Evolutionary conservation across 2,329 filamentous ascomycete species (phyloP), one percentile per base, ranked within the genome.

Genomic region (Pseudogymnoascus sp.): DNA sequence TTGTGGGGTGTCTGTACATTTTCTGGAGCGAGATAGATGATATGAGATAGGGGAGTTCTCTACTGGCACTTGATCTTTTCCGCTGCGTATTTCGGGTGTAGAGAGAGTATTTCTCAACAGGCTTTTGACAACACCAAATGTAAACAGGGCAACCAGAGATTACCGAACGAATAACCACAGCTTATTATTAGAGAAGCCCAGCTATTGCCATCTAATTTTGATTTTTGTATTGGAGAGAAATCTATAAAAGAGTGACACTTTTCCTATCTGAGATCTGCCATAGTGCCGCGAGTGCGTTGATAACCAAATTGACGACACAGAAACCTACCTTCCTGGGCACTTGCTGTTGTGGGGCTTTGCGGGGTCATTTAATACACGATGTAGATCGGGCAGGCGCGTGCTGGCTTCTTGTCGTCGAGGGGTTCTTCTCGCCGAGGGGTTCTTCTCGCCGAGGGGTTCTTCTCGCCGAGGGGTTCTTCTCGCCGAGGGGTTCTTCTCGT

Each of bases 21-120:
- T 57, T 57, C 51, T 57, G 29, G 51, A 14, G 51, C 51, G 51
- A 57, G 51, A 57, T 57, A 57, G 29, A 57, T 57, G 36, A 57
- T 57, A 57, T 8, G 51, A 57, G 23, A 47, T 12, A 51, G 14
- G 45, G 29, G 51, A 57, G 29, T 31, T 10, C 29, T 31, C 29
- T 57, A 57, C 34, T 57, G 51, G 11, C 12, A 16, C 8, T 57
- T 10, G 29, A 36, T 1, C 11, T 57, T 57, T n/a, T 18, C 8
- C 26, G 7, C 10, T 57, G 2, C 51, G 7, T 14, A 21, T 57
- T 57, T 36, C 29, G 36, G 29, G 16, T 16, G 37, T 39, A 34
- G 31, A 4, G 31, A 34, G 11, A 34, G 11, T 34, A 34, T 34
- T 34, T 34, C 31, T 5, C 10, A 34, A 39, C 14, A 7, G 36